These are phyloP conservation scores for Yamadazyma phyllophila DNA, from an alignment of 805 yeast species.

Conservation along the genomic window DNA sequence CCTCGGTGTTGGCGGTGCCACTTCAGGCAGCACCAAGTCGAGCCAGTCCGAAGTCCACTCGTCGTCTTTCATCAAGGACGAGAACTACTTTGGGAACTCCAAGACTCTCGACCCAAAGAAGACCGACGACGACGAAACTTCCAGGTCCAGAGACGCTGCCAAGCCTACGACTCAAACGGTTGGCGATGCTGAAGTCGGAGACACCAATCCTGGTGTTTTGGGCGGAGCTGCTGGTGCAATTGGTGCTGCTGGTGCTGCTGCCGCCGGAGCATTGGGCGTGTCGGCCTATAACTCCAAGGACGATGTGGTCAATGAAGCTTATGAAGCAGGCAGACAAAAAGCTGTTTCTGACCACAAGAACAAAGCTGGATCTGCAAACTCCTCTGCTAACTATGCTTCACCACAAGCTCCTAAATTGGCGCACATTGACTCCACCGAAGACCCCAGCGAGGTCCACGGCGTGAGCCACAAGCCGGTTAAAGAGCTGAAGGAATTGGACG, in stretches of 20 bases:
- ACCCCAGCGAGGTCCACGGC: neutral
- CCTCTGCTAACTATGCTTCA: neutral
- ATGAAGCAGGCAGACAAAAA: slow-evolving; percentile 15
- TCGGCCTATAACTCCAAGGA: neutral
- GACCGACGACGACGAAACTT: neutral
- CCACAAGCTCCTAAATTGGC: neutral
- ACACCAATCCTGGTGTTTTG: slow-evolving; percentile 13
- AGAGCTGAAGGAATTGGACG: neutral
- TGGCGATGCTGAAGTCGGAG: slow-evolving; percentile 2
- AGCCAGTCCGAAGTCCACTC: slow-evolving; percentile 1
- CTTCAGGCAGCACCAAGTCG: neutral
- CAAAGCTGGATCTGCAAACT: neutral
- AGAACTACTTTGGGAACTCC: slow-evolving; percentile 4
- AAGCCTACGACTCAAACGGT: neutral
- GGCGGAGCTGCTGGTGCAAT: slow-evolving; percentile 25
- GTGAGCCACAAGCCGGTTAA: neutral
- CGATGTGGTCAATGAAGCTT: slow-evolving; percentile 9
- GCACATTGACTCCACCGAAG: neutral
- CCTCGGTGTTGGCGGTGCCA: neutral
- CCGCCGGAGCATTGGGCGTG: slow-evolving; percentile 14
- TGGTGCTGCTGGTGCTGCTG: slow-evolving; percentile 18
- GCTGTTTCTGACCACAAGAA: slow-evolving; percentile 10
- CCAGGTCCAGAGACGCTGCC: no score
- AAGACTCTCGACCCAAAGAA: slow-evolving; percentile 15
- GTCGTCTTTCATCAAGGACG: neutral